Evolutionary conservation across 306 rosid species (phyloP), one percentile per base, ranked within the genome.

Genomic region (Quercus dentata): DNA sequence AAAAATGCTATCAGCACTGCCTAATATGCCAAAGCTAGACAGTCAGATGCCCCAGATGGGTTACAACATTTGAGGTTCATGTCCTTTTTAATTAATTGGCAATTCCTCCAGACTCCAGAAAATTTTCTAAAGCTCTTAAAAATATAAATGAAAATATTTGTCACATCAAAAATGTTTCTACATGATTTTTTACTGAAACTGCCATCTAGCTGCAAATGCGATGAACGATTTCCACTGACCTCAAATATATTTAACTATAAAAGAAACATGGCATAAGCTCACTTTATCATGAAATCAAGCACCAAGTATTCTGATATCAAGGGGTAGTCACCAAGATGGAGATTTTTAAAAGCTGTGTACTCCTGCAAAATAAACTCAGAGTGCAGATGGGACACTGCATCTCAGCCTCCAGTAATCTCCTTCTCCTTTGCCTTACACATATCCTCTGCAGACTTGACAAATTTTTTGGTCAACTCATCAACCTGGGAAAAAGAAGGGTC

Each of bases 391-490:
- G 38, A 3, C 38, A 64, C 44, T n/a, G 6, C 44, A n/a, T 14
- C 76, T 85, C 83, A 91, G 78, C 94, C 90, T 78, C 86, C 88
- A 79, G 76, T 83, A 76, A 90, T 89, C 87, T 93, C 98, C 78
- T 91, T 92, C 87, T 93, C 98, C 86, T 91, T 95, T 28, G 86
- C 92, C 87, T 95, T 93, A 88, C 93, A 89, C 69, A 76, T 7
- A 63, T 95, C 99, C 87, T 93, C 99, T 0, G 97, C 97, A 12
- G 77, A 81, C 93, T 93, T 91, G 71, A 91, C 85, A 86, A 80
- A 87, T 78, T 89, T 91, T 82, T 95, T 93, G 35, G 99, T 95
- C 85, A 91, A 62, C 57, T 95, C 99, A 46, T 93, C 99, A 80
- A 93, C 89, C 97, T 95, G 85, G 18, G 55, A 56, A 78, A 35